Conservation (phyloP, 768 basidiomycete genomes). For the Cystoderma amianthinum region DNA sequence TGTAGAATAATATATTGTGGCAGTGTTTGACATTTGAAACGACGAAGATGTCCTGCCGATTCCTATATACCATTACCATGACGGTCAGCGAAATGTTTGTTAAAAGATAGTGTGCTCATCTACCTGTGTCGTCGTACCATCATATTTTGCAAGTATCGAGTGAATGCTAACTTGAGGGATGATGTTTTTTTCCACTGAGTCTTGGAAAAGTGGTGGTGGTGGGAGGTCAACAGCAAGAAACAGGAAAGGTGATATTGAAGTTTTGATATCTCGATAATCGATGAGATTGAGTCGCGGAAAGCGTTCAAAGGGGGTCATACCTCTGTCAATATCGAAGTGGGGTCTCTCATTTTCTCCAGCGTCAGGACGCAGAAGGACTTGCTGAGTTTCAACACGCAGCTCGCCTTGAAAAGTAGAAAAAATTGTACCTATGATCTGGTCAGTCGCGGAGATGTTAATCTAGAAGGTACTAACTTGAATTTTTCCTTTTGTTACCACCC, state of each 20-base stretch:
- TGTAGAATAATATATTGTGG: slow-evolving; percentile 93
- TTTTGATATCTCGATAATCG: slow-evolving; percentile 92
- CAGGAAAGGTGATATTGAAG: slow-evolving; percentile 82
- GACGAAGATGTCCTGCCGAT: slow-evolving; percentile 73
- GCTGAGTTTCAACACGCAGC: slow-evolving; percentile 87
- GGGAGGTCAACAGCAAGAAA: slow-evolving; percentile 96
- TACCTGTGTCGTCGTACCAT: slow-evolving; percentile 86
- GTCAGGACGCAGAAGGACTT: slow-evolving; percentile 81
- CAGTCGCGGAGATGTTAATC: slow-evolving; percentile 8
- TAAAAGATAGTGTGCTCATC: slow-evolving; percentile 12
- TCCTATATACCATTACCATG: slow-evolving; percentile 53
- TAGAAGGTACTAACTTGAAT: slow-evolving; percentile 63
- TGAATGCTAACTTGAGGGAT: slow-evolving; percentile 96
- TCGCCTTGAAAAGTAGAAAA: slow-evolving; percentile 94
- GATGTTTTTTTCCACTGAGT: slow-evolving; percentile 94
- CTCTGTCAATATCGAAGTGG: slow-evolving; percentile 90
- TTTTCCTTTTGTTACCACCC: slow-evolving; percentile 92
- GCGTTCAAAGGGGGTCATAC: slow-evolving; percentile 30
- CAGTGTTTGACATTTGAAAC: slow-evolving; percentile 85
- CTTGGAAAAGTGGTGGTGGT: slow-evolving; percentile 96
- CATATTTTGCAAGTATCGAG: slow-evolving; percentile 87
- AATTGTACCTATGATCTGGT: slow-evolving; percentile 60
- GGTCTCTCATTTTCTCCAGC: slow-evolving; percentile 74
- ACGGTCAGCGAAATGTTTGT: background rate
- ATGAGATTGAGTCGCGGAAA: slow-evolving; percentile 2